Conservation (phyloP, 2,329 filamentous ascomycete genomes). For the Diplocarpon mali region DNA sequence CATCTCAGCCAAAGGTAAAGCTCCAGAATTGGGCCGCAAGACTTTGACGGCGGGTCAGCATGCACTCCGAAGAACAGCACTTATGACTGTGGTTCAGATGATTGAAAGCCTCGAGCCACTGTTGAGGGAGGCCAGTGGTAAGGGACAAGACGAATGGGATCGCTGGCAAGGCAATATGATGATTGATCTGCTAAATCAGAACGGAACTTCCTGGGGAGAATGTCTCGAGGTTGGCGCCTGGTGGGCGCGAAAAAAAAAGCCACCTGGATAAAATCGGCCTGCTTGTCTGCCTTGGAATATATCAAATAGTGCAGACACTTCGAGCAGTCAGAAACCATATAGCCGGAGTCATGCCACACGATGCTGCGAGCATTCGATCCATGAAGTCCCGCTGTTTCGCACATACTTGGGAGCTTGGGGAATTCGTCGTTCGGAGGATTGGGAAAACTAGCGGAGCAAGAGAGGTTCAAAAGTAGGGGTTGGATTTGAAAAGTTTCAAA, state of each 20-base stretch:
- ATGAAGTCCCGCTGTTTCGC: no score
- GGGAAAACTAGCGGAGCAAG: no score
- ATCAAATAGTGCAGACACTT: not conserved
- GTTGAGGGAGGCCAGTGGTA: slow-evolving; percentile 70
- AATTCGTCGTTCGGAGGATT: not conserved
- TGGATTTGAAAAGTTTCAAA: not conserved
- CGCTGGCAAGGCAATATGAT: slow-evolving; percentile 83
- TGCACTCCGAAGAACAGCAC: slow-evolving; percentile 66
- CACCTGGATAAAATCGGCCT: slow-evolving; percentile 8
- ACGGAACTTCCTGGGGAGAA: slow-evolving; percentile 71
- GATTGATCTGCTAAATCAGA: slow-evolving; percentile 68
- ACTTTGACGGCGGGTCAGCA: slow-evolving; percentile 47
- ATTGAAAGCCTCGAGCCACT: slow-evolving; percentile 79
- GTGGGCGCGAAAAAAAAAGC: slow-evolving; percentile 77
- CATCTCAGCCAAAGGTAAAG: slow-evolving; percentile 26
- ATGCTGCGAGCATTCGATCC: no score
- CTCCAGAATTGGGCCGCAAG: slow-evolving; percentile 20
- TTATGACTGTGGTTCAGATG: slow-evolving; percentile 70
- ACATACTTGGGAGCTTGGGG: no score
- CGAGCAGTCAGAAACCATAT: no score
- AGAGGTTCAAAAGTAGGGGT: not conserved
- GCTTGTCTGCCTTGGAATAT: not conserved
- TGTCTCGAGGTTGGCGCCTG: slow-evolving; percentile 82
- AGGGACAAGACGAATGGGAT: slow-evolving; percentile 88
- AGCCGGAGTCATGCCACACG: not conserved